These are phyloP conservation scores for Talaromyces rugulosus DNA, from an alignment of 2,329 filamentous ascomycete species.

Conservation along the genomic window DNA sequence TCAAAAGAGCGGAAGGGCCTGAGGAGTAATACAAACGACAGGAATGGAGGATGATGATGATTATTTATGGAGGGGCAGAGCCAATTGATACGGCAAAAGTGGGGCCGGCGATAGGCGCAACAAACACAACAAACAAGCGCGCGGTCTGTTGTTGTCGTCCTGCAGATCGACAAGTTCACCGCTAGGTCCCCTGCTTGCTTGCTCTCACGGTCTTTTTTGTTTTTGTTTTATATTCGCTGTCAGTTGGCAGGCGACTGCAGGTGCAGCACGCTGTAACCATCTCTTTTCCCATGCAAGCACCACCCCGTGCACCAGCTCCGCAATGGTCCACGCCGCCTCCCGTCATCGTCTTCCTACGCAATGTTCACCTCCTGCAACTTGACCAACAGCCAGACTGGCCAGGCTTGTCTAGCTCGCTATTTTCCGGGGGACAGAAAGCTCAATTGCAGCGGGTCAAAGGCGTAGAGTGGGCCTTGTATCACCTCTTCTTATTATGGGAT, in stretches of 20 bases:
- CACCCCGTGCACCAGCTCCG: conserved; percentile 20
- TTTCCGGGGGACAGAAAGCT: conserved; percentile 65
- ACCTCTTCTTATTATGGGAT: conserved; percentile 81
- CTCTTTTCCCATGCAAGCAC: conserved; percentile 28
- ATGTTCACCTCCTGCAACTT: conserved; percentile 76
- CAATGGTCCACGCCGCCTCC: conserved; percentile 47
- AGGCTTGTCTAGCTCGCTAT: conserved; percentile 63
- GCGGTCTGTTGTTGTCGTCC: conserved; percentile 20
- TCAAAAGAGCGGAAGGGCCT: background rate
- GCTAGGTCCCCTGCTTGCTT: background rate
- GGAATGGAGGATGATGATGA: background rate
- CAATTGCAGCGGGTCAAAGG: conserved; percentile 78
- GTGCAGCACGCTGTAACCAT: background rate
- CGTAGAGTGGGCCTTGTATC: conserved; percentile 88
- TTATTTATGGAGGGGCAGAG: conserved; percentile 9
- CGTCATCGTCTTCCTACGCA: conserved; percentile 70
- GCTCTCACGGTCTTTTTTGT: background rate
- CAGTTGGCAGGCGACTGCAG: background rate
- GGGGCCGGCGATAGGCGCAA: conserved; percentile 7
- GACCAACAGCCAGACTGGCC: conserved; percentile 78
- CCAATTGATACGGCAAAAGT: conserved; percentile 1
- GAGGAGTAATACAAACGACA: background rate
- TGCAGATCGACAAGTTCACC: background rate
- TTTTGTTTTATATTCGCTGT: background rate
- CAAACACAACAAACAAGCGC: conserved; percentile 16